These are phyloP conservation scores for Ustilago cynodontis DNA, from an alignment of 1,284 basidiomycete species.

Conservation along the genomic window DNA sequence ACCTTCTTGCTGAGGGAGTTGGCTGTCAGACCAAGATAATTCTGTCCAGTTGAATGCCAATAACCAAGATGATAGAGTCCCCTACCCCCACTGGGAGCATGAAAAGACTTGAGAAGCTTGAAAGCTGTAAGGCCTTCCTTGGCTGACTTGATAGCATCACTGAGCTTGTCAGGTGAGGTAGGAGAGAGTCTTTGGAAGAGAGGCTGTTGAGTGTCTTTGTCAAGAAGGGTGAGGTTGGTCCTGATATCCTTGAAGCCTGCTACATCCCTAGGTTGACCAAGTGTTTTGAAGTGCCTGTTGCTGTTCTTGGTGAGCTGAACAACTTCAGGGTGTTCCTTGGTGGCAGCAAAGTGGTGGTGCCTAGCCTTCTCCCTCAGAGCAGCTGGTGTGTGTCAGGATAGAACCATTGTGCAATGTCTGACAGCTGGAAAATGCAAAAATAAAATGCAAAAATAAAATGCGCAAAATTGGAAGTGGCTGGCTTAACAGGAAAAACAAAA, in stretches of 20 bases:
- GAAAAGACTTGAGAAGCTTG: no score
- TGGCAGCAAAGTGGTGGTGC: not conserved
- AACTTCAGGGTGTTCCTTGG: not conserved
- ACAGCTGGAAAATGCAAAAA: not conserved
- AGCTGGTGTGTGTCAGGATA: not conserved
- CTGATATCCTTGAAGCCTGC: not conserved
- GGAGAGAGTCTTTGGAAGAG: not conserved
- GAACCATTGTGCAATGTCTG: not conserved
- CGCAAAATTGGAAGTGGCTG: not conserved
- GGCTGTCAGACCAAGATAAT: not conserved
- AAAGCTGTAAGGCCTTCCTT: no score
- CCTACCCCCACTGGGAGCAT: not conserved
- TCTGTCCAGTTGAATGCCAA: not conserved
- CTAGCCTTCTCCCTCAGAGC: not conserved
- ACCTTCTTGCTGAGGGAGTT: not conserved
- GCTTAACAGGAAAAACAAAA: no score
- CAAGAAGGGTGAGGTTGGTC: not conserved
- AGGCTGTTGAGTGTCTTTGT: not conserved
- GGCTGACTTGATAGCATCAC: no score
- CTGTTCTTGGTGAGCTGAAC: not conserved
- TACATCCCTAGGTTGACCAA: not conserved
- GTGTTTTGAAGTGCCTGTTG: not conserved
- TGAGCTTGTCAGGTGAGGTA: not conserved
- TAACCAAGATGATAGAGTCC: not conserved
- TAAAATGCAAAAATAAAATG: not conserved